Base-by-base conservation (phyloP, 1,284 basidiomycete species). In the Phylloboletellus chloephorus region DNA sequence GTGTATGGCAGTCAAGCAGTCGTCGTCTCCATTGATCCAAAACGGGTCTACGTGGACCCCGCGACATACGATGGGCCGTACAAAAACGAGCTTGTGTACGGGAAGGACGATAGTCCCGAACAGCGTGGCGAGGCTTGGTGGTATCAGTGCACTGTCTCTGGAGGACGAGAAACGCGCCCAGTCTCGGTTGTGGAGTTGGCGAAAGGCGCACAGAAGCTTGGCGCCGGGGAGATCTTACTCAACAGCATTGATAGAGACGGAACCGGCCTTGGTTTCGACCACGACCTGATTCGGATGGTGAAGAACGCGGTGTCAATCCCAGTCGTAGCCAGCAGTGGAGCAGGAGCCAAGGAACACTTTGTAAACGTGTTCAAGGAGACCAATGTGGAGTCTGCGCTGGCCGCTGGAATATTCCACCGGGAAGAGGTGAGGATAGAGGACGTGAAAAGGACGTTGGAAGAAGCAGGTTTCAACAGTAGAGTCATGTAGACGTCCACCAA, bases 171-270 rank as follows among this genome's bases (percentile, higher is more conserved):
- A 58, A 63, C 74, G 26, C 78, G 93, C n/a, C 82, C 82, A 40
- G 66, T 99, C n/a, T 96, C 96, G 15, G 96, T 86, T 13, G 80
- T 93, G 15, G 85, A 98, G 66, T 79, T 99, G 13, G 92, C 91
- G 2, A 73, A 79, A 37, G 96, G 94, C 16, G 91, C 86, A 13
- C 90, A 96, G 65, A 66, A 66, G 17, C 77, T 99, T 13, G 96
- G 96, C 2, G 94, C 96, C 0, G 96, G 96, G 5, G 96, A 99
- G 66, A 80, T 98, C 44, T 66, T 99, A 40, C 72, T 99, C 46
- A 99, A 99, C 68, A 91, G 87, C 62, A 97, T 99, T 55, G 96
- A 99, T 66, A 76, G 92, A 47, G 96, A 99, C 59, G 96, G 96
- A 3, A 88, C 88, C 0, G 92, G 93, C 34, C 73, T 79, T 36